A percentile compares a stretch with the other conserved stretches of the same genome.
phyloP scores from a whole-genome alignment of 2,329 filamentous ascomycete genomes.

The Colletotrichum paranaense region DNA sequence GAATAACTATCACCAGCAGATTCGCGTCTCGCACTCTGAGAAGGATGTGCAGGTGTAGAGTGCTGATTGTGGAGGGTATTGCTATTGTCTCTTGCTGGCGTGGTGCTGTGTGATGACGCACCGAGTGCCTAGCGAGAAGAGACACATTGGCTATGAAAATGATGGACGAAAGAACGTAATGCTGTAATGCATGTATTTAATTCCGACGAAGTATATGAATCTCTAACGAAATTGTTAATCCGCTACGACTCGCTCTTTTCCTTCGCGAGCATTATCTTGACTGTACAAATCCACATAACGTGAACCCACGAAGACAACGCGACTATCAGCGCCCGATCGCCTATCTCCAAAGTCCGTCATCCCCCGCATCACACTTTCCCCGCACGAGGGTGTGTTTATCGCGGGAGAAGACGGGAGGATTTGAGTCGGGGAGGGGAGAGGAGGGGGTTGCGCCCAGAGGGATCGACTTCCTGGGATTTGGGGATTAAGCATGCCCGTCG shows the following conservation, averaged over 20 bases:
- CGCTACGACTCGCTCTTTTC: not conserved
- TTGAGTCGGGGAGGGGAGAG: not conserved
- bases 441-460: not conserved
- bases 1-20: constrained; percentile 58
- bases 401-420: constrained; percentile 12
- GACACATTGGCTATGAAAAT: not conserved
- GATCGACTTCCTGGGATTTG: not conserved
- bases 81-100: not conserved
- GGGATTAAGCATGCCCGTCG: not conserved
- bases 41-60: constrained; percentile 32
- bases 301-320: not conserved
- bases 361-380: constrained; percentile 13
- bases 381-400: not conserved
- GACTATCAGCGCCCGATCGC: not conserved
- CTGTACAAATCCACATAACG: not conserved
- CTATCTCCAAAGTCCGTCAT: constrained; percentile 9
- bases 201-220: constrained; percentile 31
- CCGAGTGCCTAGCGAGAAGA: no score
- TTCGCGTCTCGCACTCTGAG: constrained; percentile 44
- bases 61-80: not conserved
- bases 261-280: not conserved
- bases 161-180: constrained; percentile 9
- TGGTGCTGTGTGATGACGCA: no score
- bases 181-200: constrained; percentile 29
- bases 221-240: constrained; percentile 18